Evolutionary conservation across 805 yeast genomes (phyloP), one percentile per base, ranked within the genome.

Genomic region (Yarrowia yakushimensis): DNA sequence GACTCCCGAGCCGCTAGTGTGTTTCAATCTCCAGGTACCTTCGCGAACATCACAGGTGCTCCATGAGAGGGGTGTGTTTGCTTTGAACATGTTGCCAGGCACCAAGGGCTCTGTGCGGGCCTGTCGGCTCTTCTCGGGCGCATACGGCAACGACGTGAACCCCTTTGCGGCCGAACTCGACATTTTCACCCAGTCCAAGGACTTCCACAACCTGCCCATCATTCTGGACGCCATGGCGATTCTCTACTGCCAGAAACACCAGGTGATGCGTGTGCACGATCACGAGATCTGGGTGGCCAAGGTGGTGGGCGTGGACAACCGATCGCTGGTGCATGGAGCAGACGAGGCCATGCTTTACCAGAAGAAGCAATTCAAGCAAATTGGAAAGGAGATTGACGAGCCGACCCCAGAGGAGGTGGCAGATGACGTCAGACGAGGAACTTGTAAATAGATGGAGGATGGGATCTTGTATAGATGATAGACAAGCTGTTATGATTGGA

Each of bases 201-300:
- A 52, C 15, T 55, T 39, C 42, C 39, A 42, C 59, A 23, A 60
- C 15, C 64, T 74, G 13, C 76, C 77, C 1, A 42, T 66, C 2
- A 50, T 74, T 18, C 45, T 54, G n/a, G 62, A 55, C 31, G 67
- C 75, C 9, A 60, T 63, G 25, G 66, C 72, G 18, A 66, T 68
- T 4, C 66, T 74, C 46, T 66, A 70, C 36, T 75, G 77, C 55
- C 57, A 62, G 33, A 65, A 68, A 7, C 43, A 63, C 31, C 54
- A 67, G 31, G 66, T 68, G 13, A 34, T 70, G n/a, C 64, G 66
- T 11, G 86, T 90, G 0, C 91, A 88, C 65, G 90, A 88, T 69
- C 98, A 93, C 74, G 97, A 92, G 71, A 84, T 93, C 3, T 90
- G 97, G 94, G 83, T 91, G 4, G 97, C 90, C 3, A 80, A 82